Conservation (phyloP, 148 eudicot genomes). For the Tetragonia tetragonoides region DNA sequence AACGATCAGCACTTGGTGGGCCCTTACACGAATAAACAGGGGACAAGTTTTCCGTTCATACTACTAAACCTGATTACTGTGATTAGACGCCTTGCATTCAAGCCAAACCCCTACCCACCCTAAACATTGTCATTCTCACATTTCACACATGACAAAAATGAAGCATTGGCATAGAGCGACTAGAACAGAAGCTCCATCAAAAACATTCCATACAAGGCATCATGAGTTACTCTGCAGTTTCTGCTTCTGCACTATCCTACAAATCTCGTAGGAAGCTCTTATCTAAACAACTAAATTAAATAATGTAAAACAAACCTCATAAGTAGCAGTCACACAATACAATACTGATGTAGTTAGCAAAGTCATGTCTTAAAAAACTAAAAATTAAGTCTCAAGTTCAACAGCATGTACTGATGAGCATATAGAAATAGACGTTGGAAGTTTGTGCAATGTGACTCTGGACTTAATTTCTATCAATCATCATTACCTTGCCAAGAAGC, state of each 20-base stretch:
- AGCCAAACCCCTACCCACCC: background rate
- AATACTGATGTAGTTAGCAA: too few species aligned
- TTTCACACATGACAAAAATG: background rate
- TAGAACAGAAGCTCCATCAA: background rate
- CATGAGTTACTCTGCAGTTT: background rate
- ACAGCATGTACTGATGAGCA: too few species aligned
- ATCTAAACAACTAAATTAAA: too few species aligned
- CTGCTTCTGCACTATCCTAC: background rate
- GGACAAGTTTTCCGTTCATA: background rate
- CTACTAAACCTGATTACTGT: background rate
- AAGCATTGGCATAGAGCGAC: background rate
- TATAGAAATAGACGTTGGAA: too few species aligned
- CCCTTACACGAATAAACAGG: background rate
- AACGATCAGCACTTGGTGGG: background rate
- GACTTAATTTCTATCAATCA: background rate
- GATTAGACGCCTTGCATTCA: background rate
- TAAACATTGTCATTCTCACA: background rate
- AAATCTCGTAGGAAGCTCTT: background rate
- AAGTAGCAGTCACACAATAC: too few species aligned
- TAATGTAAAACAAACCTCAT: too few species aligned
- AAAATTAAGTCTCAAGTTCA: too few species aligned
- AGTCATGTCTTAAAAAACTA: too few species aligned
- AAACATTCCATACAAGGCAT: background rate
- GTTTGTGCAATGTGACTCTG: too few species aligned
- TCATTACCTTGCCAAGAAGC: slow-evolving; percentile 85